Evolutionary conservation across 108 stramenopile genomes (phyloP).

Genomic region (Aurantiochytrium sp.): DNA sequence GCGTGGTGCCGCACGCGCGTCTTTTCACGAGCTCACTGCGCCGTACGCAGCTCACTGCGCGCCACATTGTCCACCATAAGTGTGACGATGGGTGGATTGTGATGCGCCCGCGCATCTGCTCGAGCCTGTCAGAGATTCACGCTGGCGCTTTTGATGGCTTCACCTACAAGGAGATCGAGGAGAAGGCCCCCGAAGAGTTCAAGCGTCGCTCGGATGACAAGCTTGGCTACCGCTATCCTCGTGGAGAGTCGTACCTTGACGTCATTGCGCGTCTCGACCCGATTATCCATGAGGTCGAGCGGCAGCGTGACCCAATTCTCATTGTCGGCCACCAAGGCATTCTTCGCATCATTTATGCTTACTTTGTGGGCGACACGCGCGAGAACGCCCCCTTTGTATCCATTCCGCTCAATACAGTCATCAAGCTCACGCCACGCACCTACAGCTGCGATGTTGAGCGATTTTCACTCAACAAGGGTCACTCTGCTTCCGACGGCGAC

Average conservation of each 20-base stretch:
- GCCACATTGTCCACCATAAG: constrained; percentile 65
- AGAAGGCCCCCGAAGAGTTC: constrained; percentile 88
- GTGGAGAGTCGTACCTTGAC: constrained; percentile 96
- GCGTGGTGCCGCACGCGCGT: constrained; percentile 54
- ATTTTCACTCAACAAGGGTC: background rate
- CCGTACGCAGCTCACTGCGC: constrained; percentile 90
- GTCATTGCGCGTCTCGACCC: constrained; percentile 91
- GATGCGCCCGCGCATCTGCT: constrained; percentile 44
- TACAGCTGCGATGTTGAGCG: background rate
- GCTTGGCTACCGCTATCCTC: constrained; percentile 64
- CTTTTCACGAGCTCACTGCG: constrained; percentile 91
- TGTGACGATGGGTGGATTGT: constrained; percentile 25
- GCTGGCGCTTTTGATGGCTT: constrained; percentile 89
- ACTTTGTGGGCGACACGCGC: constrained; percentile 89
- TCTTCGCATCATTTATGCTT: constrained; percentile 90
- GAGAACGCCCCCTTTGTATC: constrained; percentile 90
- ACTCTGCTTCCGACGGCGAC: background rate
- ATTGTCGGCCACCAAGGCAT: constrained; percentile 90
- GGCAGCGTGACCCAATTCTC: constrained; percentile 86
- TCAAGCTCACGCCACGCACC: constrained; percentile 71
- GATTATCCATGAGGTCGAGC: constrained; percentile 93
- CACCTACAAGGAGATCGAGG: constrained; percentile 90
- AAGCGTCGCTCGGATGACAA: constrained; percentile 78
- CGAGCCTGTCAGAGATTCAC: constrained; percentile 80
- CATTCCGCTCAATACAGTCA: constrained; percentile 94